Base-by-base conservation (phyloP, 148 eudicot species). In the Rhododendron henanense region DNA sequence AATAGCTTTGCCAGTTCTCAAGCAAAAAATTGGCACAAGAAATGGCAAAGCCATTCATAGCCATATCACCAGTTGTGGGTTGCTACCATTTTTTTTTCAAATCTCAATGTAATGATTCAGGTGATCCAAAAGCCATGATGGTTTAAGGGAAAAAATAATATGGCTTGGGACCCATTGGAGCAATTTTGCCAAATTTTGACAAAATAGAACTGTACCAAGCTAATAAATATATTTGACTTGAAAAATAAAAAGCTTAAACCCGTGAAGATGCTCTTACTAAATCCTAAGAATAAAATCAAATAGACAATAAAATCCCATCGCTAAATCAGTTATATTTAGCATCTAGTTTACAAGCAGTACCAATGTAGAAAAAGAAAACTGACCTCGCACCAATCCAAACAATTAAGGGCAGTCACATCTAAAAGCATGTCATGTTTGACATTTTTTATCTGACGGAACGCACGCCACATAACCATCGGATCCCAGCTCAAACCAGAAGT, bases 401-500 rank as follows among this genome's bases (percentile, higher is more conserved):
- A 93, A 86, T 91, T 88, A 86, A 91, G 57, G 83, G 92, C 95
- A 71, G 84, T 83, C 83, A 90, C 93, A 82, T 88, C 90, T 78
- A 90, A 82, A 25, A 65, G 67, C 0, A 7, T 19, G 79, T 19
- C 77, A 67, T 91, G 86, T 1, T 87, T 88, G 11, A 45, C 59
- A 50, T 90, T 87, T 8, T 10, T 82, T 35, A 89, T 84, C 85
- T 92, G 92, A 76, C 95, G 95, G 69, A 88, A 89, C 37, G 95
- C 94, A 89, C 93, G 95, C 95, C 94, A 92, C 93, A 93, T 92
- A 37, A 93, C 94, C 95, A 92, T 85, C 11, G 95, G 94, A 51
- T 92, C 94, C 95, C 95, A 93, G 85, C 94, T 92, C 87, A 93
- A 89, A 57, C 94, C 95, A 87, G 84, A 63, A 44, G 93, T 87